Evolutionary conservation across 2,329 filamentous ascomycete genomes (phyloP).

Genomic region (Apiospora arundinis): DNA sequence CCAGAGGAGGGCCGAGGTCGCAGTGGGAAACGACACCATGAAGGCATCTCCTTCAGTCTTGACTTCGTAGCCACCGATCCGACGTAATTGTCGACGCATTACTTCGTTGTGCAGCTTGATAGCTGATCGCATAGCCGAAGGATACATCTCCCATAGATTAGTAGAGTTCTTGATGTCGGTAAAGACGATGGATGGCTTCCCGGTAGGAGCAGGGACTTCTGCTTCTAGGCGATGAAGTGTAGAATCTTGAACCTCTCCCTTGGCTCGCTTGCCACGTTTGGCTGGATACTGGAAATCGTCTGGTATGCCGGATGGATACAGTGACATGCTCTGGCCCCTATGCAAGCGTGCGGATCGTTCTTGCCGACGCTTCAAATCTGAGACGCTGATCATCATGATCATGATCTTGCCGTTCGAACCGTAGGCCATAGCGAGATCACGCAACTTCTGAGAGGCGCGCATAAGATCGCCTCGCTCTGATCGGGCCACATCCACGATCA

Average conservation of each 20-base stretch:
- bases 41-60: slow-evolving; percentile 99
- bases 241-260: slow-evolving; percentile 77
- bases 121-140: slow-evolving; percentile 92
- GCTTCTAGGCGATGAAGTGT: slow-evolving; percentile 85
- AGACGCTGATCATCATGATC: slow-evolving; percentile 97
- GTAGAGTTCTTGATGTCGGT: slow-evolving; percentile 99
- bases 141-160: slow-evolving; percentile 92
- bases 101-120: slow-evolving; percentile 98
- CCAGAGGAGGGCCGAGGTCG: slow-evolving; percentile 93
- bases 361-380: slow-evolving; percentile 82
- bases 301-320: slow-evolving; percentile 77
- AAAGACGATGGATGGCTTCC: slow-evolving; percentile 92
- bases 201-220: slow-evolving; percentile 89
- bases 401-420: slow-evolving; percentile 94
- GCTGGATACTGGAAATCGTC: slow-evolving; percentile 72
- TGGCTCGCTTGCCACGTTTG: slow-evolving; percentile 67
- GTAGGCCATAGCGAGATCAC: slow-evolving; percentile 94
- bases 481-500: slow-evolving; percentile 90
- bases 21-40: slow-evolving; percentile 98
- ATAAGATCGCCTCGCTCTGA: slow-evolving; percentile 89
- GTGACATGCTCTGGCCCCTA: slow-evolving; percentile 83
- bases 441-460: slow-evolving; percentile 91
- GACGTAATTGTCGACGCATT: slow-evolving; percentile 89
- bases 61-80: slow-evolving; percentile 96
- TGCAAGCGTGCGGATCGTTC: slow-evolving; percentile 73